Conservation (phyloP, 768 basidiomycete genomes). For the Termitomyces sp. region DNA sequence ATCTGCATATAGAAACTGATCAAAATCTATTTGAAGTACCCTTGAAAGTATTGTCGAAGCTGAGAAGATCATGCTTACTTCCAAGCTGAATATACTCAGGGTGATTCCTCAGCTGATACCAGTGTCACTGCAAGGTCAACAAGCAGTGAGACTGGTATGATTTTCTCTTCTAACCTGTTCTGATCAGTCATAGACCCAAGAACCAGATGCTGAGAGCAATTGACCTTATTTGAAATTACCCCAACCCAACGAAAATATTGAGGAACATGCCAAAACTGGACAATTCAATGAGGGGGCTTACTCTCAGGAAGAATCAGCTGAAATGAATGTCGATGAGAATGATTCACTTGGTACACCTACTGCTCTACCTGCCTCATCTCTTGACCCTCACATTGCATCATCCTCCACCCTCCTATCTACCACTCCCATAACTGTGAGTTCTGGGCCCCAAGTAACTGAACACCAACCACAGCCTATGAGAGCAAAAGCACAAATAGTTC, state of each 20-base stretch:
- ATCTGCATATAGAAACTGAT: too few relatives aligned
- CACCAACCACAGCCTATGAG: background rate
- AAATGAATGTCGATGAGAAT: too few relatives aligned
- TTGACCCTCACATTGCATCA: background rate
- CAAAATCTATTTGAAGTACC: too few relatives aligned
- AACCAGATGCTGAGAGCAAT: background rate
- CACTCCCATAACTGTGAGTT: background rate
- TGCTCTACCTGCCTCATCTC: background rate
- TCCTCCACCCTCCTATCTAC: background rate
- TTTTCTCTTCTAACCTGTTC: background rate
- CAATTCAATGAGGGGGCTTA: too few relatives aligned
- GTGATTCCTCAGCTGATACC: background rate
- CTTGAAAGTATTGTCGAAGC: too few relatives aligned
- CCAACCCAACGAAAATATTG: too few relatives aligned
- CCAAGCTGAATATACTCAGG: too few relatives aligned
- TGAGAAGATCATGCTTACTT: too few relatives aligned
- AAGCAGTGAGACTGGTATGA: background rate
- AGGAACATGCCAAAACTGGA: too few relatives aligned
- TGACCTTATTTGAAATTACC: background rate
- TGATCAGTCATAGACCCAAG: background rate
- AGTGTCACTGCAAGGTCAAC: background rate
- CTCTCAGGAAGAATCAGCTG: too few relatives aligned
- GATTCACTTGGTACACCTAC: background rate
- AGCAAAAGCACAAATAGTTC: background rate
- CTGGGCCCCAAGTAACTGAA: too few relatives aligned